Conservation (phyloP, 306 rosid species). For the Prosopis cineraria region DNA sequence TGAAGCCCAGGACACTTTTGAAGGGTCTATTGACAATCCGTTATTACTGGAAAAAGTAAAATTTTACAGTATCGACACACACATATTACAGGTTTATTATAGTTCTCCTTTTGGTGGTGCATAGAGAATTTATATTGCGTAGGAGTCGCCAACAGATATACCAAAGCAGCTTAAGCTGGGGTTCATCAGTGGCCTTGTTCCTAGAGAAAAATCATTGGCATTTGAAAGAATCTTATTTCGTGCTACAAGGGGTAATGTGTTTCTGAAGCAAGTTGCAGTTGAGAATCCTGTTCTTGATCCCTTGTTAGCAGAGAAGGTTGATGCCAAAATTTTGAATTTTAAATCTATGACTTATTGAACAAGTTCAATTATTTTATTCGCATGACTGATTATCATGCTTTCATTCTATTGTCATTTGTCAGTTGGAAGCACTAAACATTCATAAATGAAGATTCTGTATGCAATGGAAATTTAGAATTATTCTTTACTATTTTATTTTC, state of each 20-base stretch:
- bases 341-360: constrained; percentile 19
- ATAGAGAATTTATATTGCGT: constrained; percentile 32
- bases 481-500: constrained; percentile 17
- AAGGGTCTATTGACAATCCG: constrained; percentile 76
- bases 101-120: constrained; percentile 27
- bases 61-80: constrained; percentile 7
- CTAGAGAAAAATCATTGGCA: constrained; percentile 67
- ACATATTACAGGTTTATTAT: background rate
- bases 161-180: constrained; percentile 74
- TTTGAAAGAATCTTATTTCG: constrained; percentile 81
- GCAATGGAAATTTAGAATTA: constrained; percentile 6
- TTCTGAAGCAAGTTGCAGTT: constrained; percentile 65
- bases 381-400: background rate
- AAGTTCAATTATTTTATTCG: constrained; percentile 16
- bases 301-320: constrained; percentile 77
- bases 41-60: constrained; percentile 69
- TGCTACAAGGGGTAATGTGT: constrained; percentile 86
- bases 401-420: constrained; percentile 12
- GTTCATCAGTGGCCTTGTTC: constrained; percentile 74
- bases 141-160: constrained; percentile 60
- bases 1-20: constrained; percentile 51
- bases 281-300: constrained; percentile 75
- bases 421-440: background rate
- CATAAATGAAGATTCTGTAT: constrained; percentile 5
- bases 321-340: constrained; percentile 27